Evolutionary conservation across 73 alveolate genomes (phyloP), one percentile per base, ranked within the genome.

Genomic region (Symbiodinium pilosum): DNA sequence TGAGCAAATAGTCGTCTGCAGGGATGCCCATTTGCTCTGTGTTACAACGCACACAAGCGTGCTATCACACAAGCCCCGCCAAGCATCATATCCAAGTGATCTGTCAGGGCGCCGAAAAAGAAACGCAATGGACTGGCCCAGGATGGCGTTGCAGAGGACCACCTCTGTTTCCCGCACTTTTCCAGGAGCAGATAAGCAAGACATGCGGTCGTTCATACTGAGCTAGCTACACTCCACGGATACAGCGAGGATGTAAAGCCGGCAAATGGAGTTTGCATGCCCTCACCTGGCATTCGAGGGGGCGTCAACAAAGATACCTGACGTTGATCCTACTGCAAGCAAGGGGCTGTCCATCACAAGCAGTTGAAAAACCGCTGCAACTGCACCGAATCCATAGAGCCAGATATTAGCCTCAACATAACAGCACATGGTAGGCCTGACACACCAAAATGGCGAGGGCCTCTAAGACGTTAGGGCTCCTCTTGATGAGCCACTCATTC

Each of bases 121-220:
- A 51, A 91, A 91, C 34, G 97, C 97, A 21, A 91, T 91, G 32
- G 97, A 91, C 88, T 91, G 97, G 47, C 97, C 97, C 54, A 91
- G 54, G 38, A 91, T 43, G 32, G 97, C 97, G 39, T 91, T 91
- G 88, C 97, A 91, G 8, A 91, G 89, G 43, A 91, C 97, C 9
- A 91, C 97, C 97, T 91, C 51, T 14, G 36, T 20, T 28, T 21
- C 68, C 24, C 6, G 64, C 54, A 20, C 56, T 84, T 30, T 38
- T 34, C 43, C n/a, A n/a, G n/a, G n/a, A n/a, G n/a, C n/a, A n/a
- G n/a, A n/a, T n/a, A n/a, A n/a, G n/a, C n/a, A n/a, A n/a, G n/a
- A n/a, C 43, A 21, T 81, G 44, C 38, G 18, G 38, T 8, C 32
- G 32, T 14, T 18, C 20, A 26, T 14, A 34, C 56, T 0, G 52